Base-by-base conservation (phyloP, 495 filamentous ascomycete species). In the Cercophora newfieldiana region DNA sequence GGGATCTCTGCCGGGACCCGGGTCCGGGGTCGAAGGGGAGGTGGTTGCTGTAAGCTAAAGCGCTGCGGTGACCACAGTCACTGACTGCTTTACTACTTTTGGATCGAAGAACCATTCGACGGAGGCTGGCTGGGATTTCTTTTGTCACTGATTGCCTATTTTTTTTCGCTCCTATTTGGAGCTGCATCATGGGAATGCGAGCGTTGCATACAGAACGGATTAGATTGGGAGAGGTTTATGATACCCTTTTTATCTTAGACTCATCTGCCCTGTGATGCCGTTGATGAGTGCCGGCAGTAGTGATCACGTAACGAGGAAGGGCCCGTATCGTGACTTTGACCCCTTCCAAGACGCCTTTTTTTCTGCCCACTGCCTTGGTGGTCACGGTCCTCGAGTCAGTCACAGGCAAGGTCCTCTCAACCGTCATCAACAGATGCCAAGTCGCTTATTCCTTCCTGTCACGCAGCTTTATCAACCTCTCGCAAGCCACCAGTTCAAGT, bases 201-300 rank as follows among this genome's bases (percentile, higher is more conserved):
- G 37, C 37, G 31, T 44, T 44, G 30, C n/a, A 37, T 31, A 59
- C 31, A 59, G 21, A 44, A 29, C 37, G 33, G 26, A 25, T 29
- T 28, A 61, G 59, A 31, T 22, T 48, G 44, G 22, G 25, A 21
- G 51, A 53, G 25, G 37, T 31, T 50, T 30, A 53, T 61, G 59
- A 61, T 53, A 53, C 59, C 59, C 47, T 51, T 61, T 61, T 49
- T 51, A 29, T 48, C 50, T 51, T 37, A 30, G 53, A 24, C 2
- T 21, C 8, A n/a, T 28, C 21, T 21, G 5, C n/a, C n/a, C 8
- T 28, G n/a, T 22, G n/a, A 22, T 24, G 24, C n/a, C 4, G n/a
- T 58, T 33, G 24, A 21, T n/a, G 26, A 30, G 26, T 12, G 19
- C n/a, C 28, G 18, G 26, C 24, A 7, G 5, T 6, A 16, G 48